These are phyloP conservation scores for Phytophthora europaea DNA, from an alignment of 352 stramenopile species.

Conservation along the genomic window DNA sequence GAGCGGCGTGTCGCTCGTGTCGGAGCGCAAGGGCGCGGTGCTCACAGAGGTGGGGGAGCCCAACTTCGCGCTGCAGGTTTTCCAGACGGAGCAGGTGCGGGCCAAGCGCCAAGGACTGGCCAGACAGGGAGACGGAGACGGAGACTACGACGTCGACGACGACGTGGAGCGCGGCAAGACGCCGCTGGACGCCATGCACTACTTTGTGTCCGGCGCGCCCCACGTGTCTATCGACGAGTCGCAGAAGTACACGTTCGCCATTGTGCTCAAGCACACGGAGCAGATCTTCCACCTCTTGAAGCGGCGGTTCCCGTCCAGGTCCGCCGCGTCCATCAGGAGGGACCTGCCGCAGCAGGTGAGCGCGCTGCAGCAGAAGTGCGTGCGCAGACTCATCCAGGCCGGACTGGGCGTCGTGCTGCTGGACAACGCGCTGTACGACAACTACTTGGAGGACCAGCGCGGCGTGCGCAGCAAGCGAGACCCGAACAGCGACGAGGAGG, in stretches of 20 bases:
- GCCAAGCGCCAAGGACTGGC: background rate
- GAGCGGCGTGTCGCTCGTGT: conserved; percentile 38
- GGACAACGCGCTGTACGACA: conserved; percentile 77
- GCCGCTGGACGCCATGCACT: conserved; percentile 36
- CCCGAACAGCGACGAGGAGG: conserved; percentile 54
- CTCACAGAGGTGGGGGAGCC: conserved; percentile 70
- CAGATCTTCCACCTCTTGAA: conserved; percentile 79
- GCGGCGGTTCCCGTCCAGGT: conserved; percentile 77
- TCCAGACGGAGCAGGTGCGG: conserved; percentile 30
- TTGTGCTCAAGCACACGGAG: conserved; percentile 86
- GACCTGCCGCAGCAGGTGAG: conserved; percentile 79
- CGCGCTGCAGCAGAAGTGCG: conserved; percentile 84
- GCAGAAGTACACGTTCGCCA: conserved; percentile 91
- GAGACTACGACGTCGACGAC: conserved; percentile 29
- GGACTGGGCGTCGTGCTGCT: conserved; percentile 77
- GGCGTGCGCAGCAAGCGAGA: conserved; percentile 20
- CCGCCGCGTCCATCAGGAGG: conserved; percentile 68
- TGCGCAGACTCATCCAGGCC: conserved; percentile 83
- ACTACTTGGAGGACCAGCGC: conserved; percentile 42
- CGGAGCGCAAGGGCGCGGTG: conserved; percentile 55
- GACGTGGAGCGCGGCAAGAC: conserved; percentile 18
- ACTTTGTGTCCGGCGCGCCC: conserved; percentile 49
- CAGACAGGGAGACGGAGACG: conserved; percentile 9
- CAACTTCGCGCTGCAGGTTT: conserved; percentile 53
- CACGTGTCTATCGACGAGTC: conserved; percentile 88